Evolutionary conservation across 2,329 filamentous ascomycete species (phyloP), one percentile per base, ranked within the genome.

Genomic region (Pyrenochaeta sp.): DNA sequence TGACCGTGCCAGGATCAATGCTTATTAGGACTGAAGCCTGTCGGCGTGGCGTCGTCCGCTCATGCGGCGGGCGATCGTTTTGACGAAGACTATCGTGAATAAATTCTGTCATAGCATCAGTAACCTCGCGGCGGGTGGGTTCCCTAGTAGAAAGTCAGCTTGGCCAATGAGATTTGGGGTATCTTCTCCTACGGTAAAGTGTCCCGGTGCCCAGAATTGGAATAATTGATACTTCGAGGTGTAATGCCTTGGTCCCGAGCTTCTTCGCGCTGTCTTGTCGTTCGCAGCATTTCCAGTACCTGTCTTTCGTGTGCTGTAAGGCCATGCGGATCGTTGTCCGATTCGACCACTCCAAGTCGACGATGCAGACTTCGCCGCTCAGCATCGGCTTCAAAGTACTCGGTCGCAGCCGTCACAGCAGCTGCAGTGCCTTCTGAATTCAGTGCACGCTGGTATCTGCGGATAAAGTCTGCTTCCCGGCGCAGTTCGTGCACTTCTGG

Each of bases 401-500:
- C 73, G 3, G 67, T 71, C 3, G 72, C 73, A 43, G 72, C 68
- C 35, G 71, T 71, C 21, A 71, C 67, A 6, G 71, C 67, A 18
- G 67, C 68, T 10, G 57, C 53, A 10, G 55, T 66, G 29, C 69
- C 70, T 44, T 74, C 71, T 1, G 69, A 62, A 30, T 71, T 63
- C 14, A 71, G 43, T 6, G 68, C 66, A 14, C 71, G 63, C 23
- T 71, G 67, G 48, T 77, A 77, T 51, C 68, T 70, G 52, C 68
- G 71, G 41, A 73, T 73, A 51, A 72, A 72, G 32, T 72, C 75
- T 54, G 61, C 69, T 67, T 72, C 78, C 65, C 58, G 77, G 67
- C 65, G 73, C 70, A 67, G 72, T 41, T 82, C 77, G 36, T 81
- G 69, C 24, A 81, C 72, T 41, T 69, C 51, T 35, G 61, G 56